Conservation (phyloP, 1,139 yeast genomes). For the Zygotorulaspora mrakii region DNA sequence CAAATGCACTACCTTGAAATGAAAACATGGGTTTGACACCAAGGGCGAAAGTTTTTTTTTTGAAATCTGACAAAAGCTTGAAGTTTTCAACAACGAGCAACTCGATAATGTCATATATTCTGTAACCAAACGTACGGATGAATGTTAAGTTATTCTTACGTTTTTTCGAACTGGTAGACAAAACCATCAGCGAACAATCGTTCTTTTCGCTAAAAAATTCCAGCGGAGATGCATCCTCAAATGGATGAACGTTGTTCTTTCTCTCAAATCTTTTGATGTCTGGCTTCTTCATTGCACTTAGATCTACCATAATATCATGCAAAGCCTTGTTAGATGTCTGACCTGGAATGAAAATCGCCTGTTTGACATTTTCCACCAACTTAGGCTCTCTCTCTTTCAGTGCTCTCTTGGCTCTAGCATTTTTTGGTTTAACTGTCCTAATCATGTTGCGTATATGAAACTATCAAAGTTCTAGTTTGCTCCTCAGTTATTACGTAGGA, state of each 20-base stretch:
- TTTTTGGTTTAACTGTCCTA: conserved; percentile 79
- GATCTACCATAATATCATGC: conserved; percentile 87
- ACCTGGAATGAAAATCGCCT: conserved; percentile 90
- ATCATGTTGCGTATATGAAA: conserved; percentile 43
- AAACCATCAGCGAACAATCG: conserved; percentile 81
- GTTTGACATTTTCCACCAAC: conserved; percentile 82
- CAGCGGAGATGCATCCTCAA: conserved; percentile 81
- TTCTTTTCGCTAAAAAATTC: conserved; percentile 95
- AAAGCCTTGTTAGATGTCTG: conserved; percentile 71
- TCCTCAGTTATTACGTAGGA: no score
- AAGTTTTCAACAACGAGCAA: conserved; percentile 64
- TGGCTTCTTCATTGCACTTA: conserved; percentile 90
- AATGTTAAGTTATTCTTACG: conserved; percentile 90
- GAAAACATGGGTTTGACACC: conserved; percentile 95
- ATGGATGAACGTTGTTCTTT: conserved; percentile 87
- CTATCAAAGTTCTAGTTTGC: conserved; percentile 1
- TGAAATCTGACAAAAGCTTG: conserved; percentile 77
- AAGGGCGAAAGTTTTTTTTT: conserved; percentile 70
- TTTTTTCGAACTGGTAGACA: conserved; percentile 80
- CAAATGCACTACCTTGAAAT: conserved; percentile 90
- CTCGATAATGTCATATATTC: conserved; percentile 92
- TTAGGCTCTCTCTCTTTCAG: conserved; percentile 85
- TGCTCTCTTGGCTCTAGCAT: conserved; percentile 94
- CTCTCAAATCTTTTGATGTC: conserved; percentile 79
- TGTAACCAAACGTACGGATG: conserved; percentile 83